Percentiles rank a stretch among this genome's conserved stretches.
Evolutionary conservation across 768 basidiomycete genomes (phyloP).

Genomic region (Leccinum broughii): DNA sequence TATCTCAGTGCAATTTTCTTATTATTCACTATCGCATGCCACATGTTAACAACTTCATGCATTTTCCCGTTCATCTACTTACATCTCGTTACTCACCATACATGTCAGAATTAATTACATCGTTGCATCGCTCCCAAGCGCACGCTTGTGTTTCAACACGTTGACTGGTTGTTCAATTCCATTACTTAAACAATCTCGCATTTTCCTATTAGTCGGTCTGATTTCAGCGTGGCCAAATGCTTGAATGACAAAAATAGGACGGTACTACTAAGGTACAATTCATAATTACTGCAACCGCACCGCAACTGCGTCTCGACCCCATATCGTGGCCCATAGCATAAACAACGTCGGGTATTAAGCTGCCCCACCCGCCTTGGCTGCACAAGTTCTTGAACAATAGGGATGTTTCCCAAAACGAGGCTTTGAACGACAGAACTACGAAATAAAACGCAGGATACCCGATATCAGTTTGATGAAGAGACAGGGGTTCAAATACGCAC

Average conservation of each 20-base stretch:
- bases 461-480: constrained; percentile 7
- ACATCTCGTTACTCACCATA: neutral
- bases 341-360: constrained; percentile 7
- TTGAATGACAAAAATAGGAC: constrained; percentile 7
- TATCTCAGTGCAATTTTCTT: neutral
- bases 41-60: neutral
- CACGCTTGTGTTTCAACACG: neutral
- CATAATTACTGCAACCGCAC: constrained; percentile 18
- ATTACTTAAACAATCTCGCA: neutral
- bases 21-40: neutral
- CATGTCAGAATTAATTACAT: neutral
- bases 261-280: constrained; percentile 18
- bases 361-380: constrained; percentile 23
- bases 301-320: neutral
- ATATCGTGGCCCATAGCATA: neutral
- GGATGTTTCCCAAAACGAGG: constrained; percentile 36
- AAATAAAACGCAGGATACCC: neutral
- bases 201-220: neutral
- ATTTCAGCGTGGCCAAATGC: neutral
- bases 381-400: constrained; percentile 36
- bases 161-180: neutral
- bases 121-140: neutral
- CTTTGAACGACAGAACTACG: constrained; percentile 31
- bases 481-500: constrained; percentile 17
- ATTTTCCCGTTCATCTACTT: neutral